These are phyloP conservation scores for Phytopythium mirpurense DNA, from an alignment of 352 stramenopile genomes.

Conservation along the genomic window DNA sequence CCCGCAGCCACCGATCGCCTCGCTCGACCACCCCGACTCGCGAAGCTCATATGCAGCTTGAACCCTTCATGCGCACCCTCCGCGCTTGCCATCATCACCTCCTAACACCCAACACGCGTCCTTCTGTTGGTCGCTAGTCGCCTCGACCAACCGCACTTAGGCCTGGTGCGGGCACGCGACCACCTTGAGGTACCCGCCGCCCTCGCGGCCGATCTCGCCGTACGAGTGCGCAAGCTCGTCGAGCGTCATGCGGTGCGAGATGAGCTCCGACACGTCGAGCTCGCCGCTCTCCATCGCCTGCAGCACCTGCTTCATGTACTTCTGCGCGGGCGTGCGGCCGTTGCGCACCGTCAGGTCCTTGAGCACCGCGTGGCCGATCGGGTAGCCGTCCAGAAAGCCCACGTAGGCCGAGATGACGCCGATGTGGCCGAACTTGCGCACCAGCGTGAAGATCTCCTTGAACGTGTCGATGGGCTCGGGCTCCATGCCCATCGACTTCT, in stretches of 20 bases:
- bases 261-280: slow-evolving; percentile 45
- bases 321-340: slow-evolving; percentile 42
- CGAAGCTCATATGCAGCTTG: neutral
- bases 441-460: slow-evolving; percentile 51
- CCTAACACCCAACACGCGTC: neutral
- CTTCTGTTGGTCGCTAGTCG: no score
- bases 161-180: slow-evolving; percentile 41
- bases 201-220: slow-evolving; percentile 45
- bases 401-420: slow-evolving; percentile 52
- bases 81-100: neutral
- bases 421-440: slow-evolving; percentile 54
- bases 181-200: slow-evolving; percentile 57
- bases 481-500: slow-evolving; percentile 48
- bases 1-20: no score
- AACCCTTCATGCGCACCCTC: no score
- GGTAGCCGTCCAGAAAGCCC: slow-evolving; percentile 33
- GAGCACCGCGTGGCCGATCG: slow-evolving; percentile 54
- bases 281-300: slow-evolving; percentile 47
- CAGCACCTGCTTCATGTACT: slow-evolving; percentile 53
- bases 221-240: slow-evolving; percentile 55
- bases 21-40: no score
- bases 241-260: slow-evolving; percentile 49
- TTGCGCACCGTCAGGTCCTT: slow-evolving; percentile 52
- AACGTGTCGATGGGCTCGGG: slow-evolving; percentile 46
- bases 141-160: no score